Evolutionary conservation across 129 eudicot species (phyloP).

Genomic region (Gnaphalium uliginosum): DNA sequence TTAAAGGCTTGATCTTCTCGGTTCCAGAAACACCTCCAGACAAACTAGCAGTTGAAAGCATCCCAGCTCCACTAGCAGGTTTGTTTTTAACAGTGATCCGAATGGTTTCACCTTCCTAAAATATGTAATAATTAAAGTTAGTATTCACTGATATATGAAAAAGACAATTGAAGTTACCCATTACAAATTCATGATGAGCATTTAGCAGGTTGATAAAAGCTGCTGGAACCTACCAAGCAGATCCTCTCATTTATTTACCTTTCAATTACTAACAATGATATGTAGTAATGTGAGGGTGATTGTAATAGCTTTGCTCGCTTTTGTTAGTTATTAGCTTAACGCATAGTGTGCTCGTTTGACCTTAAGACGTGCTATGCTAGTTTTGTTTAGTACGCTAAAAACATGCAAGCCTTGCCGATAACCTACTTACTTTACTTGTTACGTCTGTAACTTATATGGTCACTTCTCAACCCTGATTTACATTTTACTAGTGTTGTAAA

Average conservation of each 20-base stretch:
- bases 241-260: not conserved
- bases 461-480: not conserved
- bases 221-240: not conserved
- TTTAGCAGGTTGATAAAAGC: not conserved
- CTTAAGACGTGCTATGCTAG: not conserved
- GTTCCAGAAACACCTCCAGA: conserved; percentile 56
- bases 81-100: conserved; percentile 91
- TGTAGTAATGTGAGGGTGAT: not conserved
- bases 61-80: conserved; percentile 79
- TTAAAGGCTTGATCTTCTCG: conserved; percentile 58
- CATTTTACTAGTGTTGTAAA: no score
- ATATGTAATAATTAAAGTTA: conserved; percentile 15
- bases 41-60: conserved; percentile 87
- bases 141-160: not conserved
- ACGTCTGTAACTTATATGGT: not conserved
- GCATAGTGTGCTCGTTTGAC: not conserved
- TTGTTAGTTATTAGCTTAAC: not conserved
- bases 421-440: not conserved
- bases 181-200: not conserved
- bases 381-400: not conserved
- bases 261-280: not conserved
- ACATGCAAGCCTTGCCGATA: not conserved
- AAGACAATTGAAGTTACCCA: not conserved
- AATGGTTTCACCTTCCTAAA: conserved; percentile 98
- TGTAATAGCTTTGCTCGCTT: not conserved